These are phyloP conservation scores for Ophiostoma sp. DNA, from an alignment of 2,329 filamentous ascomycete genomes.

Conservation along the genomic window DNA sequence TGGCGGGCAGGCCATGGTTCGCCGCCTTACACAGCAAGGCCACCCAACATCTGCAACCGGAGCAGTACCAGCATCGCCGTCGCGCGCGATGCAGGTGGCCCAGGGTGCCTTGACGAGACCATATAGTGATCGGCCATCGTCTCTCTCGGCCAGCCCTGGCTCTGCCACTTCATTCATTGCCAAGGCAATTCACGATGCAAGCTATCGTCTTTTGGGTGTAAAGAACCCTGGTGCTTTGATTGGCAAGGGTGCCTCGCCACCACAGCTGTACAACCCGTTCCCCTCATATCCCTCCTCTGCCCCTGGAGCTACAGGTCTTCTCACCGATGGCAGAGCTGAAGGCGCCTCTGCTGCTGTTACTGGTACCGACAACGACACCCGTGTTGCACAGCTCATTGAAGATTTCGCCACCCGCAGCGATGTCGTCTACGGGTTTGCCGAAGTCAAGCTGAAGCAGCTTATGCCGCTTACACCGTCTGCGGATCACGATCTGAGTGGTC, in stretches of 20 bases:
- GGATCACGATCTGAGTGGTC: conserved; percentile 62
- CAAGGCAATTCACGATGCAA: conserved; percentile 92
- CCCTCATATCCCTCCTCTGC: conserved; percentile 66
- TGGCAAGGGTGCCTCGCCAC: conserved; percentile 63
- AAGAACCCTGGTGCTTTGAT: conserved; percentile 59
- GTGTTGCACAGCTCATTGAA: conserved; percentile 75
- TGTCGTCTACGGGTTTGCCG: conserved; percentile 94
- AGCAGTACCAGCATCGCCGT: conserved; percentile 59
- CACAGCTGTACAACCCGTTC: conserved; percentile 71
- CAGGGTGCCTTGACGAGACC: conserved; percentile 55
- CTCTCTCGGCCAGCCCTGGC: conserved; percentile 62
- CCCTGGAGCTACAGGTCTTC: conserved; percentile 20
- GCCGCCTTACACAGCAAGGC: conserved; percentile 74
- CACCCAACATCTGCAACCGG: conserved; percentile 62
- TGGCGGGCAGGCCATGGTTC: conserved; percentile 54
- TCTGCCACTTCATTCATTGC: conserved; percentile 88
- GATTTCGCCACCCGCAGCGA: conserved; percentile 90
- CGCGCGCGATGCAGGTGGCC: conserved; percentile 69
- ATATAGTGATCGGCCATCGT: conserved; percentile 65
- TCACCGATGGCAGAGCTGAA: conserved; percentile 29
- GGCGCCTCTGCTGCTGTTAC: conserved; percentile 42
- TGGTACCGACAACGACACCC: conserved; percentile 68
- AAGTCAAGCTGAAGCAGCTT: conserved; percentile 98
- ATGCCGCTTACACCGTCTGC: conserved; percentile 77
- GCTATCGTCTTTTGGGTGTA: conserved; percentile 65